phyloP scores from a whole-genome alignment of 2,329 filamentous ascomycete genomes.

The Calycina herbarum region DNA sequence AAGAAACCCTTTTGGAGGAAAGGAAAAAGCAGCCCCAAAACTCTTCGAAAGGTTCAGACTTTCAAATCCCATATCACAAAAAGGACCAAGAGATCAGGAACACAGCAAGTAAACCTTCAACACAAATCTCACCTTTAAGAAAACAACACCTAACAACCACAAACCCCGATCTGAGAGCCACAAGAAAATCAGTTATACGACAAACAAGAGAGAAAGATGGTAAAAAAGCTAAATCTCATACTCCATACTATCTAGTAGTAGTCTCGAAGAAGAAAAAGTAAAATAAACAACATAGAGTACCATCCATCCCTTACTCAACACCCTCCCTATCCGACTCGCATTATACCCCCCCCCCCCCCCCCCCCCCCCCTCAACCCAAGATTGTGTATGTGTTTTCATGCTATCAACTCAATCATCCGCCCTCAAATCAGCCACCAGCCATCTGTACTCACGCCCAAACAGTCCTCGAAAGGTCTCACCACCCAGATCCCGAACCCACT shows the following conservation, averaged over 20 bases:
- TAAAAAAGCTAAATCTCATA: conserved; percentile 2
- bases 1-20: no score
- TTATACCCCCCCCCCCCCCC: not conserved
- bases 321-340: not conserved
- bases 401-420: not conserved
- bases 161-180: no score
- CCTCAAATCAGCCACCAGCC: not conserved
- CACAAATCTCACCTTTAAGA: no score
- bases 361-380: not conserved
- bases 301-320: not conserved
- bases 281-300: conserved; percentile 6
- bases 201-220: no score
- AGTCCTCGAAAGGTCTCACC: not conserved
- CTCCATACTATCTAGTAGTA: conserved; percentile 5
- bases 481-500: not conserved
- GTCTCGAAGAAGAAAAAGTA: conserved; percentile 2
- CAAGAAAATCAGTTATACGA: no score
- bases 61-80: no score
- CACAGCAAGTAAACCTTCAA: no score
- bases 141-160: no score
- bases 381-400: conserved; percentile 1
- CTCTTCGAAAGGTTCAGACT: no score
- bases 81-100: no score
- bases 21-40: no score
- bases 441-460: not conserved